These are phyloP conservation scores for Hsuehochloa calcarea DNA, from an alignment of 176 grass and related monocot genomes.

Conservation along the genomic window DNA sequence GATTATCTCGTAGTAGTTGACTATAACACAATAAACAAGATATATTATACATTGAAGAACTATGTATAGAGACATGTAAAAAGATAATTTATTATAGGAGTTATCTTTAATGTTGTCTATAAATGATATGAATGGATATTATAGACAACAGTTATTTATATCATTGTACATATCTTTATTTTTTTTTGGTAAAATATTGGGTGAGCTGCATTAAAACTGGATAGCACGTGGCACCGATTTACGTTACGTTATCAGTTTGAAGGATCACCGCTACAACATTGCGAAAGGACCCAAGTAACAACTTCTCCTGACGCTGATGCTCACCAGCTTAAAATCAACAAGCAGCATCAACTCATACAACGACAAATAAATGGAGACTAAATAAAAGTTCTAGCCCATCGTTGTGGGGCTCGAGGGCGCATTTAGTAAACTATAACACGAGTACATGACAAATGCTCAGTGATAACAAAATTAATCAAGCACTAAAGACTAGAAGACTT, in stretches of 20 bases:
- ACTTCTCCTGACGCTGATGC: neutral
- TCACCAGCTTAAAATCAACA: constrained; percentile 1
- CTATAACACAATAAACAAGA: no score
- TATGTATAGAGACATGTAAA: no score
- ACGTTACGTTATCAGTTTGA: neutral
- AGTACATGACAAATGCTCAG: constrained; percentile 4
- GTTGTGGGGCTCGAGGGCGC: constrained; percentile 13
- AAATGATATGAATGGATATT: no score
- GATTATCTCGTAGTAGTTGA: no score
- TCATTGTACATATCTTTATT: neutral
- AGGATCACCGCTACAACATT: neutral
- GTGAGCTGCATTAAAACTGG: neutral
- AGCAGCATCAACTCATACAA: neutral
- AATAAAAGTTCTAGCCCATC: neutral
- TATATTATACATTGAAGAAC: no score
- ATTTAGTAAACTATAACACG: neutral
- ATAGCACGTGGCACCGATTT: neutral
- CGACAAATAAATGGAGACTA: neutral
- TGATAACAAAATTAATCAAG: constrained; percentile 32
- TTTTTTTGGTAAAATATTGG: constrained; percentile 5
- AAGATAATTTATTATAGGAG: no score
- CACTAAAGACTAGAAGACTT: neutral
- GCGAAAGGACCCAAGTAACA: neutral
- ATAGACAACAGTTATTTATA: no score
- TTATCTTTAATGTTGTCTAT: no score